phyloP scores from a whole-genome alignment of 2,329 filamentous ascomycete genomes.

The Pseudogymnoascus sp. region DNA sequence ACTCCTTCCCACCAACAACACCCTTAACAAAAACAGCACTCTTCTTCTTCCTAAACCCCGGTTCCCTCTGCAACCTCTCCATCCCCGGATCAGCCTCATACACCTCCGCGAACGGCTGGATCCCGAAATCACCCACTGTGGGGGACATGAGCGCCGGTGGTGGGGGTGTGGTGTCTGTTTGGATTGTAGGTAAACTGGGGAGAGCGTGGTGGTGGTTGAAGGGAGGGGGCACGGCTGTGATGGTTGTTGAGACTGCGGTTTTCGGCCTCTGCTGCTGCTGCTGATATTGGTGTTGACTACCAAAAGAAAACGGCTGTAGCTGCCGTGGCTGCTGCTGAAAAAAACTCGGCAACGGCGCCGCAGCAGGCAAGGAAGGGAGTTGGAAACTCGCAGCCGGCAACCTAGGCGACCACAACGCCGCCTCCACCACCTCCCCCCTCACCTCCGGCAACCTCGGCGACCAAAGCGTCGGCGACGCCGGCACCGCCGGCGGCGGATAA shows the following conservation, averaged over 20 bases:
- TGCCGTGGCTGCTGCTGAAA: neutral
- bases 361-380: rapidly evolving
- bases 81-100: slow-evolving; percentile 24
- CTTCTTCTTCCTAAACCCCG: neutral
- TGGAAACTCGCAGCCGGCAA: neutral
- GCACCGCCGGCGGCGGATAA: neutral
- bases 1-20: neutral
- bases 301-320: no score
- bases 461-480: neutral
- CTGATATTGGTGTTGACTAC: no score
- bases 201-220: neutral
- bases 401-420: neutral
- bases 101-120: neutral
- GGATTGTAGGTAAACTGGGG: neutral
- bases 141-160: neutral
- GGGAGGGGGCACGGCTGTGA: neutral
- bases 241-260: neutral
- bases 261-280: neutral
- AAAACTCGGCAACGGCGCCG: neutral
- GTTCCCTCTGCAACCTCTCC: neutral
- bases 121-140: neutral
- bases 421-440: neutral
- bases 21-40: neutral
- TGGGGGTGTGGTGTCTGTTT: neutral
- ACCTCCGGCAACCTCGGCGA: neutral